A percentile compares a stretch with the other conserved stretches of the same genome.
phyloP scores from a whole-genome alignment of 495 filamentous ascomycete species.

The Trichoderma erinaceum region DNA sequence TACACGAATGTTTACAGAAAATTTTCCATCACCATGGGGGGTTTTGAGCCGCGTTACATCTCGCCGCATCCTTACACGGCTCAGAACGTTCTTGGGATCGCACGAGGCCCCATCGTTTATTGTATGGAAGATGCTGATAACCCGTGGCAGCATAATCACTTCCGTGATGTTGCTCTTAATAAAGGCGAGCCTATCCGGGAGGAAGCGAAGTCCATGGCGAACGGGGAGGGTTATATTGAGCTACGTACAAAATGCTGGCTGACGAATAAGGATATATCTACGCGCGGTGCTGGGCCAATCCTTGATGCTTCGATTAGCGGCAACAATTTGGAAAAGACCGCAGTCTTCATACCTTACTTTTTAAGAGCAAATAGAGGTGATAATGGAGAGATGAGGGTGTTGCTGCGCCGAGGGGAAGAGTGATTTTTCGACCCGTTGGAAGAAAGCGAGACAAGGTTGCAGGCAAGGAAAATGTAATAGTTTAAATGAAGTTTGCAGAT shows the following conservation, averaged over 20 bases:
- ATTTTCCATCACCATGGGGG: conserved; percentile 29
- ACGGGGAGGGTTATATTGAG: conserved; percentile 9
- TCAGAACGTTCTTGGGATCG: conserved; percentile 44
- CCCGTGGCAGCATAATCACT: conserved; percentile 51
- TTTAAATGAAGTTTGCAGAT: neutral
- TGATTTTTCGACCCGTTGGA: neutral
- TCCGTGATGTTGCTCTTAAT: conserved; percentile 42
- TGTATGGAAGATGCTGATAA: conserved; percentile 54
- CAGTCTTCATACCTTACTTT: conserved; percentile 45
- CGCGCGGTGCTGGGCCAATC: neutral
- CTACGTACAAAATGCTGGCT: neutral
- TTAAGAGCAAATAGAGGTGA: conserved; percentile 47
- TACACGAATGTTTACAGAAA: conserved; percentile 29
- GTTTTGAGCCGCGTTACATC: conserved; percentile 40
- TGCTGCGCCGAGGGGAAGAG: conserved; percentile 24
- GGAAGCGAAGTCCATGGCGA: conserved; percentile 23
- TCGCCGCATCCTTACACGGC: conserved; percentile 47
- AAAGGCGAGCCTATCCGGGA: conserved; percentile 31
- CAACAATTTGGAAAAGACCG: conserved; percentile 23
- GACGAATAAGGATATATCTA: neutral
- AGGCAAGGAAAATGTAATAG: neutral
- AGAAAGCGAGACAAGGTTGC: neutral
- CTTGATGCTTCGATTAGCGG: neutral
- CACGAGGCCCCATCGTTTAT: conserved; percentile 51
- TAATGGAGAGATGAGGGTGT: conserved; percentile 47